A percentile compares a stretch with the other conserved stretches of the same genome.
phyloP scores from a whole-genome alignment of 208 protist genomes.

The Porcisia hertigi region DNA sequence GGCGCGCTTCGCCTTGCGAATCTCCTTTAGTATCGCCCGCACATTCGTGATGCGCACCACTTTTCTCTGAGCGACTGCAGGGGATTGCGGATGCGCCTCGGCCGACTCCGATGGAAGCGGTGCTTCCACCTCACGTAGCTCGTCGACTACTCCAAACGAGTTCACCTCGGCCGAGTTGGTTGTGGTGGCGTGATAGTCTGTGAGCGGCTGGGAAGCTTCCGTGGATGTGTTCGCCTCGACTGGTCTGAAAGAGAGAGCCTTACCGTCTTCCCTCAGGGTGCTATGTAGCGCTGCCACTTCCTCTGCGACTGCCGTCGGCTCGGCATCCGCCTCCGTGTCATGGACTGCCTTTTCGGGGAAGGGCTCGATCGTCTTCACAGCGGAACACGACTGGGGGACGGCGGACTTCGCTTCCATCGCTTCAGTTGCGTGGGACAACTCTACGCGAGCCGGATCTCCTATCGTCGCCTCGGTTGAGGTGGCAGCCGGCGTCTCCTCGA shows the following conservation, averaged over 20 bases:
- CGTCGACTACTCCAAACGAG: background rate
- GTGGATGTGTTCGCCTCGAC: background rate
- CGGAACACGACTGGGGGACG: background rate
- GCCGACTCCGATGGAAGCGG: background rate
- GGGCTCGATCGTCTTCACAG: background rate
- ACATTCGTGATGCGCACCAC: conserved; percentile 10
- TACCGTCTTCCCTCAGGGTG: background rate
- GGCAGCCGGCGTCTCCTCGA: conserved; percentile 4
- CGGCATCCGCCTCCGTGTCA: background rate
- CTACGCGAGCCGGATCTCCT: background rate
- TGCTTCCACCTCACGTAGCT: background rate
- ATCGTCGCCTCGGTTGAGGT: background rate
- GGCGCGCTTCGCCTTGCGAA: conserved; percentile 9
- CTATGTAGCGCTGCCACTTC: background rate
- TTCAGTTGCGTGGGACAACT: background rate
- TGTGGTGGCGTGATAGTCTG: background rate
- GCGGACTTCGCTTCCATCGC: background rate
- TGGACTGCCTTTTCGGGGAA: background rate
- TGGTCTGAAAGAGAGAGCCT: background rate
- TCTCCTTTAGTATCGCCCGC: conserved; percentile 6
- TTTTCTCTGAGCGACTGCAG: background rate
- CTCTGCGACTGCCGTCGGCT: background rate
- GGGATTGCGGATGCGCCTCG: background rate
- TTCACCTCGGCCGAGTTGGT: background rate
- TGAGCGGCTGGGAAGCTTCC: background rate